Base-by-base conservation (phyloP, 2,329 filamentous ascomycete species). In the Pestalotiopsis sp. region DNA sequence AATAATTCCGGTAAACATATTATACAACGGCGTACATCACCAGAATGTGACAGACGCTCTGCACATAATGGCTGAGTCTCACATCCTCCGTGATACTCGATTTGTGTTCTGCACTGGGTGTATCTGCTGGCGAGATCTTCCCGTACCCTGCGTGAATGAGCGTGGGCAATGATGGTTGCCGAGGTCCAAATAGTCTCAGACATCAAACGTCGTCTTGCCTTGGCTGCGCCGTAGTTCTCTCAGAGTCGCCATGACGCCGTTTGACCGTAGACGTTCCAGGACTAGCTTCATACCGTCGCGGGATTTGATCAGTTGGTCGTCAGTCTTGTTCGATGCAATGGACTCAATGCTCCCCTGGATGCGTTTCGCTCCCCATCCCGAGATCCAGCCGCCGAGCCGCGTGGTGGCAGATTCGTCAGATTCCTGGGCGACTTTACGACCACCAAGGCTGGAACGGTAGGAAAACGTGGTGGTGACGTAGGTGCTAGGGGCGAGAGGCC, bases 281-380 rank as follows among this genome's bases (percentile, higher is more conserved):
- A 96, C 93, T 49, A 95, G 88, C 68, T 88, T 90, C 93, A 96
- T 95, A 63, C 93, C 93, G 78, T 95, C 92, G 64, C 92, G 90
- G 73, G 92, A 93, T 82, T 95, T 95, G 65, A 91, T 90, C 74
- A 95, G 86, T 77, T 93, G 92, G 74, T 92, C 91, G 72, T 91
- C 88, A 4, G 93, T 94, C 77, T 93, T 92, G 76, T 90, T 91
- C 52, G 93, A 90, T 12, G 92, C 92, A 70, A 95, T 90, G 66
- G 88, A 87, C 82, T 96, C 93, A 75, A 96, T 95, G 75, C 90
- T 93, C 72, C 91, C 85, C 78, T 95, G 92, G 60, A 95, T 88
- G n/a, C 91, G 87, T 57, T 87, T 88, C 17, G 91, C 88, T 14
- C 91, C 91, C 78, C 84, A 84, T 4, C 86, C 85, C 14, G 84